phyloP scores from a whole-genome alignment of 2,329 filamentous ascomycete species.

The Fusarium sulawesiense region DNA sequence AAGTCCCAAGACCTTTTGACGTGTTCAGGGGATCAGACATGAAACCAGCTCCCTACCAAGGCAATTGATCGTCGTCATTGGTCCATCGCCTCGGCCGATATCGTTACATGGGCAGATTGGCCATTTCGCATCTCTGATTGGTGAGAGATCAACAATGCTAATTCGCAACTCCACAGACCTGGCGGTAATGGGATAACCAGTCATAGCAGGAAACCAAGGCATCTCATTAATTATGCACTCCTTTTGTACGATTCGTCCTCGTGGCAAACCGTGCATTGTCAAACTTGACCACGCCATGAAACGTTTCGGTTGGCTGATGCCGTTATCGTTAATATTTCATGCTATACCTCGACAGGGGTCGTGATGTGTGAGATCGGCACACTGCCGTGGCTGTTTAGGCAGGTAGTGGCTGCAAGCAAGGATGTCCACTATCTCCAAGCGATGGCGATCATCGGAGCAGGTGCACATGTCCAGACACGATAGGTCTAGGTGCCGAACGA shows the following conservation, averaged over 20 bases:
- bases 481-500: slow-evolving; percentile 25
- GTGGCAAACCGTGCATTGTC: slow-evolving; percentile 4
- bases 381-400: slow-evolving; percentile 28
- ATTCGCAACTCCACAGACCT: slow-evolving; percentile 26
- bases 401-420: slow-evolving; percentile 29
- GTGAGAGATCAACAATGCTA: slow-evolving; percentile 24
- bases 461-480: slow-evolving; percentile 29
- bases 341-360: slow-evolving; percentile 28
- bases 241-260: slow-evolving; percentile 17
- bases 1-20: slow-evolving; percentile 24
- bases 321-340: slow-evolving; percentile 21
- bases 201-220: slow-evolving; percentile 15
- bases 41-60: slow-evolving; percentile 31
- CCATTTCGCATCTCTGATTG: slow-evolving; percentile 21
- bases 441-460: slow-evolving; percentile 22
- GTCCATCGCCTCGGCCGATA: slow-evolving; percentile 10
- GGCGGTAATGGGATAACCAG: slow-evolving; percentile 34
- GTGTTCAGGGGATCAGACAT: slow-evolving; percentile 27
- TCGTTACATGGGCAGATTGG: slow-evolving; percentile 28
- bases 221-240: slow-evolving; percentile 32
- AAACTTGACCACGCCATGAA: not conserved
- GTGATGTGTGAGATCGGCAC: slow-evolving; percentile 21
- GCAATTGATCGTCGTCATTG: slow-evolving; percentile 37
- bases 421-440: slow-evolving; percentile 23
- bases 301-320: slow-evolving; percentile 26